These are phyloP conservation scores for Candida nitratophila DNA, from an alignment of 805 yeast genomes.

Conservation along the genomic window DNA sequence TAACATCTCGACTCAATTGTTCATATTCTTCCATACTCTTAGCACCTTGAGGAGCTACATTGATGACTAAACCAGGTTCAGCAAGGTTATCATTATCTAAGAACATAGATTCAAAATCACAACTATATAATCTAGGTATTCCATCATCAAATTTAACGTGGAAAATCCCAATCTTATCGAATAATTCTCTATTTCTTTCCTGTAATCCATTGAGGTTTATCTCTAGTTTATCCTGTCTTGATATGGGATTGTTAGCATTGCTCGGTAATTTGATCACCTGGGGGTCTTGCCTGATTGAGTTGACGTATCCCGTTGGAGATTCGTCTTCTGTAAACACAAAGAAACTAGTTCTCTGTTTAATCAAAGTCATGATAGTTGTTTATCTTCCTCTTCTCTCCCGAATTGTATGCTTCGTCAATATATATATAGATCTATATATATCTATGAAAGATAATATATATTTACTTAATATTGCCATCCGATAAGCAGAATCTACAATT, in stretches of 20 bases:
- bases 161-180: conserved; percentile 7
- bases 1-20: conserved; percentile 8
- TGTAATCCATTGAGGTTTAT: conserved; percentile 7
- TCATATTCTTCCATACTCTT: conserved; percentile 15
- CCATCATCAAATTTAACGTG: conserved; percentile 4
- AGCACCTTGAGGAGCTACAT: conserved; percentile 24
- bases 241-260: conserved; percentile 4
- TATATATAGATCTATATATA: too few species aligned
- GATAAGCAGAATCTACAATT: too few species aligned
- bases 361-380: not conserved
- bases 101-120: conserved; percentile 10
- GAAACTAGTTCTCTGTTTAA: not conserved
- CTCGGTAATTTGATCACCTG: conserved; percentile 13
- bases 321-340: not conserved
- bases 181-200: conserved; percentile 1
- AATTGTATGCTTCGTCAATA: too few species aligned
- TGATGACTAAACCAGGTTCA: conserved; percentile 14
- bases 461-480: too few species aligned
- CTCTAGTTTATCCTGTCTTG: conserved; percentile 13
- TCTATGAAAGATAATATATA: too few species aligned
- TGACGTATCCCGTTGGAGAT: not conserved
- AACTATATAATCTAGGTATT: not conserved
- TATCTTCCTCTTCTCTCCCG: too few species aligned
- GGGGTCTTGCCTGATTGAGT: conserved; percentile 7
- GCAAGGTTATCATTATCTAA: conserved; percentile 8